Conservation (phyloP, 192 early-diverging fungal species). For the Glomus cerebriforme region DNA sequence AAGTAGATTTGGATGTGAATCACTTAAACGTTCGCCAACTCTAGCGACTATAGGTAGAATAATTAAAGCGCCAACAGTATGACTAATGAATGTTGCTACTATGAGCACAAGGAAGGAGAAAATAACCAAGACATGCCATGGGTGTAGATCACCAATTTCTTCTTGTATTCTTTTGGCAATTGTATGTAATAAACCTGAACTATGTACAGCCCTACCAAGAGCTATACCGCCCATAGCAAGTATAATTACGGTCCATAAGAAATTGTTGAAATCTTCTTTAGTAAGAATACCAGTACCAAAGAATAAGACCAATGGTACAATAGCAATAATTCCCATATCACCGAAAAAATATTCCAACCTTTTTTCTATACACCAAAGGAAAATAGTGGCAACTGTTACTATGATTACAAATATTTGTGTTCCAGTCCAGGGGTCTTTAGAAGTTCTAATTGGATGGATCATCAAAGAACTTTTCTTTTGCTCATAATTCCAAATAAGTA, state of each 20-base stretch:
- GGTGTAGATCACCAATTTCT: conserved; percentile 63
- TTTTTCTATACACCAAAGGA: conserved; percentile 88
- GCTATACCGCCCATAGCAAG: conserved; percentile 96
- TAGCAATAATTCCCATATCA: conserved; percentile 95
- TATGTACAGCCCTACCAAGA: conserved; percentile 89
- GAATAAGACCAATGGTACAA: conserved; percentile 88
- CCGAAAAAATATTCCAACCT: conserved; percentile 75
- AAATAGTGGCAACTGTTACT: conserved; percentile 78
- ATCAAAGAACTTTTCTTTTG: conserved; percentile 66
- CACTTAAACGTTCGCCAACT: conserved; percentile 62
- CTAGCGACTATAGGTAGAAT: conserved; percentile 92
- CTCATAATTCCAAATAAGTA: conserved; percentile 79
- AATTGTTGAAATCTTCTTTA: conserved; percentile 97
- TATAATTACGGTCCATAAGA: conserved; percentile 89
- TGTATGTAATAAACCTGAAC: conserved; percentile 78
- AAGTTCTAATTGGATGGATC: conserved; percentile 60
- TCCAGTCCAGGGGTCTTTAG: conserved; percentile 54
- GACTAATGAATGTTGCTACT: conserved; percentile 90
- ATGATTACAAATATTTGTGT: conserved; percentile 78
- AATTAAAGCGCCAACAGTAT: conserved; percentile 94
- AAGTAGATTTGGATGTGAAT: conserved; percentile 65
- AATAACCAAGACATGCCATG: conserved; percentile 72
- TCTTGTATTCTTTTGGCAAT: conserved; percentile 73
- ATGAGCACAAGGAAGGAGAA: conserved; percentile 81
- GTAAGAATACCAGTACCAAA: conserved; percentile 88